Conservation (phyloP, 306 rosid species). For the Notholithocarpus densiflorus region DNA sequence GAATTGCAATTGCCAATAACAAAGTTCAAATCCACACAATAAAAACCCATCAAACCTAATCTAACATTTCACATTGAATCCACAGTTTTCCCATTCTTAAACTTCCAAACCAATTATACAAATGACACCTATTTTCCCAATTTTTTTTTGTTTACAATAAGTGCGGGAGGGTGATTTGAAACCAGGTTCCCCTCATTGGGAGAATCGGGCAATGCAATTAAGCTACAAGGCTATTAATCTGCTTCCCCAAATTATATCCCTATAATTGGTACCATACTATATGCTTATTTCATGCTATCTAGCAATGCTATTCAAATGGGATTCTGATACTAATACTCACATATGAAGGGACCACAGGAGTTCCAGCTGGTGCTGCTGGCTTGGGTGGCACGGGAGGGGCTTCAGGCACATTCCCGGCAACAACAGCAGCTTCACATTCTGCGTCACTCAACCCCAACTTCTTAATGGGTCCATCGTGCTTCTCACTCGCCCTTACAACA, state of each 20-base stretch:
- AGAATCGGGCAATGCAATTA: too few relatives aligned
- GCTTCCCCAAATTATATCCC: neutral
- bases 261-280: too few relatives aligned
- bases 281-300: neutral
- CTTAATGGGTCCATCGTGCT: constrained; percentile 21
- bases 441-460: constrained; percentile 56
- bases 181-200: too few relatives aligned
- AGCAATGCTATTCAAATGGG: neutral
- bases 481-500: constrained; percentile 47
- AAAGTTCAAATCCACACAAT: neutral
- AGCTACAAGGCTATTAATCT: neutral
- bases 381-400: constrained; percentile 85
- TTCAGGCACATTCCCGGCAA: constrained; percentile 66
- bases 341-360: constrained; percentile 75
- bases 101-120: neutral
- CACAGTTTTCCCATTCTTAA: neutral
- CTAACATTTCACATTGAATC: neutral
- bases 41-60: neutral
- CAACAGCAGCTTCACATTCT: constrained; percentile 84
- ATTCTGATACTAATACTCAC: constrained; percentile 40
- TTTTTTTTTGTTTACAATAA: too few relatives aligned
- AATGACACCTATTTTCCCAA: neutral
- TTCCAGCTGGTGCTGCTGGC: constrained; percentile 72
- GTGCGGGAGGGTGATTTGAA: too few relatives aligned
- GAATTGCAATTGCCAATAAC: neutral